phyloP scores from a whole-genome alignment of 108 stramenopile species.

The Cylindrotheca fusiformis region DNA sequence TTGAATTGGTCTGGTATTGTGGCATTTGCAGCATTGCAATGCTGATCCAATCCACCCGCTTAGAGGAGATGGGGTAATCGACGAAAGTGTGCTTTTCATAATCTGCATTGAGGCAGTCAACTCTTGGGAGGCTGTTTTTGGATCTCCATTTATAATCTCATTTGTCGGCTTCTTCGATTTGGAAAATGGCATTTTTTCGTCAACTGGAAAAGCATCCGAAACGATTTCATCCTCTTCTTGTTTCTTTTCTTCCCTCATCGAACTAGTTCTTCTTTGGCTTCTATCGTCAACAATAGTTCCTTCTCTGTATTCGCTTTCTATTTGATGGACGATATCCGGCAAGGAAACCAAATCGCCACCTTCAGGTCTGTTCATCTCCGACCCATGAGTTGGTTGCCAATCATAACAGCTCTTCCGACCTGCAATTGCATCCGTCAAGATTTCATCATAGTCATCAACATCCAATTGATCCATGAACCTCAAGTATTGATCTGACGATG shows the following conservation, averaged over 20 bases:
- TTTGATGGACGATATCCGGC: conserved; percentile 3
- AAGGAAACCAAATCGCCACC: background rate
- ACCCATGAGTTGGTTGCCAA: background rate
- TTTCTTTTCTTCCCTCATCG: conserved; percentile 45
- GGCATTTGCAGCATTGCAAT: conserved; percentile 64
- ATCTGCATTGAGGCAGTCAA: conserved; percentile 10
- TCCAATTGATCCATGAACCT: background rate
- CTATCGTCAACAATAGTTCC: background rate
- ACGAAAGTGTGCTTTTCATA: conserved; percentile 29
- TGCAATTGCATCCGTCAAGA: conserved; percentile 13
- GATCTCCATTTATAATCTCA: background rate
- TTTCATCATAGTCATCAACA: conserved; percentile 1
- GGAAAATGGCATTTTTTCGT: background rate
- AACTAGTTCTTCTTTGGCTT: background rate
- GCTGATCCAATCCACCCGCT: conserved; percentile 81
- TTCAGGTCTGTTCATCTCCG: background rate
- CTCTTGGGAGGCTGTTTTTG: background rate
- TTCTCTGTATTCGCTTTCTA: background rate
- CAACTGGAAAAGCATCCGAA: conserved; percentile 2
- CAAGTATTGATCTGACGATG: conserved; percentile 3
- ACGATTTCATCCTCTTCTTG: conserved; percentile 28
- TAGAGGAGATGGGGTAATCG: conserved; percentile 57
- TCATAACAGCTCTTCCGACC: background rate
- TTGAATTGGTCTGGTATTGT: conserved; percentile 66
- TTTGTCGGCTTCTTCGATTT: background rate